Conservation (phyloP, 1,284 basidiomycete species). For the Trichosporon asahii region DNA sequence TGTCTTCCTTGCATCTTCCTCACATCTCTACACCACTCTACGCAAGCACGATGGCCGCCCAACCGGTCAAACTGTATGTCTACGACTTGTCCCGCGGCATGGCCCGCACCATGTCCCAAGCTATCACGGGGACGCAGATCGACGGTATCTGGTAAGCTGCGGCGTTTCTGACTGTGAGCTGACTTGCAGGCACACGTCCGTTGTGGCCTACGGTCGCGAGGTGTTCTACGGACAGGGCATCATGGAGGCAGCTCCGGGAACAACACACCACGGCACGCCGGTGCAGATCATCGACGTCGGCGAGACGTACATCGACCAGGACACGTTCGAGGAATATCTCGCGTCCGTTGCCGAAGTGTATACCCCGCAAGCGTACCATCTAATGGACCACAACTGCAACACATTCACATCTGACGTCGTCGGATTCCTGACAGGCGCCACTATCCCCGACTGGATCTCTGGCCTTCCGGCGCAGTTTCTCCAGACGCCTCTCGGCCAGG, state of each 20-base stretch:
- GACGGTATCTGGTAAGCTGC: conserved; percentile 75
- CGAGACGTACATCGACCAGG: conserved; percentile 72
- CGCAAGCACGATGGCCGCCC: not conserved
- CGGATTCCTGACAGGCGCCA: conserved; percentile 74
- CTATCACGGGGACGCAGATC: conserved; percentile 78
- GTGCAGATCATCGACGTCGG: conserved; percentile 74
- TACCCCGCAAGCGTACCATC: conserved; percentile 85
- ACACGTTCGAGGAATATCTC: conserved; percentile 78
- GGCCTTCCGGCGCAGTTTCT: conserved; percentile 60
- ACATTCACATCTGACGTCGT: conserved; percentile 83
- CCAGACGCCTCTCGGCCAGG: conserved; percentile 82
- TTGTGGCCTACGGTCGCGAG: conserved; percentile 80
- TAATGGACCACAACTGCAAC: conserved; percentile 73
- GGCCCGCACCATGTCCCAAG: conserved; percentile 68
- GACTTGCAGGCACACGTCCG: conserved; percentile 63
- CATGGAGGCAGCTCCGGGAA: conserved; percentile 61
- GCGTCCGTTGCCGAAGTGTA: conserved; percentile 70
- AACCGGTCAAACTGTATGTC: conserved; percentile 70
- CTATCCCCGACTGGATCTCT: conserved; percentile 71
- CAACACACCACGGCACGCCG: conserved; percentile 77
- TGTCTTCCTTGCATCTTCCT: not conserved
- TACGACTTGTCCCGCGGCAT: conserved; percentile 87
- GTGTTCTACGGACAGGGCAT: conserved; percentile 88
- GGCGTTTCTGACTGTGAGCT: too few species aligned
- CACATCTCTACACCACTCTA: not conserved